Evolutionary conservation across 2,329 filamentous ascomycete genomes (phyloP).

Genomic region (Colletotrichum tabaci): DNA sequence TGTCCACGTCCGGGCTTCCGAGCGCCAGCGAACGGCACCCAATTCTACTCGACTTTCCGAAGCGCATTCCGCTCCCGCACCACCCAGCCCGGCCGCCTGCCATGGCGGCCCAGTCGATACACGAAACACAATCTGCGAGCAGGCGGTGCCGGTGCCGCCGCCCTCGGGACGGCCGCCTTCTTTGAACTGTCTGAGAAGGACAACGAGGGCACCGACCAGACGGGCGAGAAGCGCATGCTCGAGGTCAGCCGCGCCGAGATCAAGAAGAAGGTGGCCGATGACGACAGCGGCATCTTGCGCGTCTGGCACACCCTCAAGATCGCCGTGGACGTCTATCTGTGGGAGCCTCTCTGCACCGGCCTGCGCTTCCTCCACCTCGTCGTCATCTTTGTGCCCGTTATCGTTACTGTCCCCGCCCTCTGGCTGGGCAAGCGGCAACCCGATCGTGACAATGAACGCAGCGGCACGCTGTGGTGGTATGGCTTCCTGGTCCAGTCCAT

Average conservation of each 20-base stretch:
- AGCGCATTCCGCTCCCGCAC: slow-evolving; percentile 16
- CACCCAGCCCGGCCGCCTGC: slow-evolving; percentile 45
- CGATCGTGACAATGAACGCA: slow-evolving; percentile 80
- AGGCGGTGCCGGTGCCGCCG: slow-evolving; percentile 56
- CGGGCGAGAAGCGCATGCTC: slow-evolving; percentile 89
- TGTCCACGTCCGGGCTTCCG: slow-evolving; percentile 58
- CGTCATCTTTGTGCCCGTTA: slow-evolving; percentile 91
- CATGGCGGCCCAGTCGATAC: slow-evolving; percentile 45
- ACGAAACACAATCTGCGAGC: slow-evolving; percentile 55
- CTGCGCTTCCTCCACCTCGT: slow-evolving; percentile 90
- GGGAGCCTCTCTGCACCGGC: slow-evolving; percentile 90
- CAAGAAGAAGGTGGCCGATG: slow-evolving; percentile 74
- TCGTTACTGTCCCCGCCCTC: slow-evolving; percentile 82
- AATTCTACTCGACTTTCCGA: slow-evolving; percentile 40
- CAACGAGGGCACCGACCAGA: slow-evolving; percentile 67
- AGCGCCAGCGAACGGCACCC: slow-evolving; percentile 45
- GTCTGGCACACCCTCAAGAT: slow-evolving; percentile 73
- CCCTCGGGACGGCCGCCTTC: slow-evolving; percentile 70
- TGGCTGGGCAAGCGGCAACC: slow-evolving; percentile 80
- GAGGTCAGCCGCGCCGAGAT: slow-evolving; percentile 85
- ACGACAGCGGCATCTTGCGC: slow-evolving; percentile 72
- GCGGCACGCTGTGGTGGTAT: slow-evolving; percentile 96
- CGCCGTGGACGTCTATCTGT: slow-evolving; percentile 79
- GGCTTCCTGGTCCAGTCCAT: slow-evolving; percentile 87
- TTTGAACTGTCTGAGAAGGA: slow-evolving; percentile 71